Percentiles rank a stretch among this genome's conserved stretches.
Evolutionary conservation across 2,329 filamentous ascomycete genomes (phyloP).

Genomic region (Phaeosphaeria sp.): DNA sequence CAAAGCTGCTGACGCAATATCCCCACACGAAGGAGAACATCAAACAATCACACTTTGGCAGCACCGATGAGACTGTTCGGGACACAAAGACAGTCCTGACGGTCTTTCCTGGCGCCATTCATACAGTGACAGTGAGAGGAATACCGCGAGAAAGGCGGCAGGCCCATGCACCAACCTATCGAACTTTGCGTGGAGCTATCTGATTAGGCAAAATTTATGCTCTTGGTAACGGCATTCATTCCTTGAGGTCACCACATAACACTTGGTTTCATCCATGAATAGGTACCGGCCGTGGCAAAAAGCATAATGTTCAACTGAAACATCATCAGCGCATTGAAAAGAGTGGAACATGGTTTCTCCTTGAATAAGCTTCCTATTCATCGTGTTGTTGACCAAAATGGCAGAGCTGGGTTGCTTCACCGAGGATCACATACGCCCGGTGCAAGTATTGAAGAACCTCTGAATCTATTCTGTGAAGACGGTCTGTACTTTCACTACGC

Average conservation of each 20-base stretch:
- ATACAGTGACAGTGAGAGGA: not conserved
- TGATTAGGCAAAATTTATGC: not conserved
- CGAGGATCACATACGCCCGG: not conserved
- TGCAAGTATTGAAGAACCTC: not conserved
- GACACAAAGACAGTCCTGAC: not conserved
- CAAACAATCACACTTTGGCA: not conserved
- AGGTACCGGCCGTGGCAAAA: not conserved
- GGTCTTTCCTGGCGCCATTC: not conserved
- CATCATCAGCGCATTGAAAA: not conserved
- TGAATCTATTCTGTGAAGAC: not conserved
- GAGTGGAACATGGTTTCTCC: not conserved
- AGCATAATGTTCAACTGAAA: not conserved
- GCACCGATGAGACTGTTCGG: not conserved
- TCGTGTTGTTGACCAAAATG: not conserved
- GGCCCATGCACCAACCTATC: not conserved
- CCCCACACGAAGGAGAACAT: not conserved
- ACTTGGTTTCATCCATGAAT: not conserved
- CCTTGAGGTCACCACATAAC: constrained; percentile 1
- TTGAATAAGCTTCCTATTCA: not conserved
- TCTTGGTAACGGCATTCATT: constrained; percentile 6
- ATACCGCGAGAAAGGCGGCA: not conserved
- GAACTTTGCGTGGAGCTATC: not conserved
- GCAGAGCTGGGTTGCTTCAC: not conserved
- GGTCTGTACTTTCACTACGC: not conserved
- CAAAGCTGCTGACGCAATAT: not conserved